Evolutionary conservation across 768 basidiomycete genomes (phyloP).

Genomic region (Collybia sordida): DNA sequence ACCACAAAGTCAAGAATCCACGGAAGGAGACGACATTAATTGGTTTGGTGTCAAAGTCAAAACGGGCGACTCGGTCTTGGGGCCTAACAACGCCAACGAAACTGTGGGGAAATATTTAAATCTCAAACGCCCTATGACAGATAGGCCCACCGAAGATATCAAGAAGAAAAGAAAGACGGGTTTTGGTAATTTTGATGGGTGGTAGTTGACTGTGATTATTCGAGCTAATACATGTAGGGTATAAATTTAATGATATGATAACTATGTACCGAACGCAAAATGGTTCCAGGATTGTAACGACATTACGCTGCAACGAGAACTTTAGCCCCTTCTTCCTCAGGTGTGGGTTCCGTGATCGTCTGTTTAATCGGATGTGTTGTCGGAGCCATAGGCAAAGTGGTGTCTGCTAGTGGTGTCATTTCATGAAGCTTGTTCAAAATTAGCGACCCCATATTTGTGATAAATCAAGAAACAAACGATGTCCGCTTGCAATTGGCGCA

Average conservation of each 20-base stretch:
- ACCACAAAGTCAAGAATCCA: slow-evolving; percentile 24
- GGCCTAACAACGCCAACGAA: slow-evolving; percentile 31
- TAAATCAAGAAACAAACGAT: slow-evolving; percentile 40
- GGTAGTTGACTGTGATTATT: slow-evolving; percentile 41
- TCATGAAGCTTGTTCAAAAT: slow-evolving; percentile 27
- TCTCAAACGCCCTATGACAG: slow-evolving; percentile 44
- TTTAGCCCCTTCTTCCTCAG: slow-evolving; percentile 16
- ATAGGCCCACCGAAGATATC: slow-evolving; percentile 31
- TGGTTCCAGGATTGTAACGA: no score
- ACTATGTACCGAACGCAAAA: background rate
- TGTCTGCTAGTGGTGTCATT: slow-evolving; percentile 20
- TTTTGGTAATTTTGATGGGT: slow-evolving; percentile 89
- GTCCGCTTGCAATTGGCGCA: slow-evolving; percentile 65
- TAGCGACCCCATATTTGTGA: background rate
- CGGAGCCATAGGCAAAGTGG: slow-evolving; percentile 58
- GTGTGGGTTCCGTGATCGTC: no score
- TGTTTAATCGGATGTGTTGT: slow-evolving; percentile 17
- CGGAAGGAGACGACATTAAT: slow-evolving; percentile 65
- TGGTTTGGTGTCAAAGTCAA: slow-evolving; percentile 92
- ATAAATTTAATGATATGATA: slow-evolving; percentile 1
- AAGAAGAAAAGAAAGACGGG: slow-evolving; percentile 85
- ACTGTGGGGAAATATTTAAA: slow-evolving; percentile 83
- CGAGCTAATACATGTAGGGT: slow-evolving; percentile 5
- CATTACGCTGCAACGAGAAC: slow-evolving; percentile 34
- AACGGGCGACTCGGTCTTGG: slow-evolving; percentile 29